These are phyloP conservation scores for Gossypioides kirkii DNA, from an alignment of 345 rosid genomes.

Conservation along the genomic window DNA sequence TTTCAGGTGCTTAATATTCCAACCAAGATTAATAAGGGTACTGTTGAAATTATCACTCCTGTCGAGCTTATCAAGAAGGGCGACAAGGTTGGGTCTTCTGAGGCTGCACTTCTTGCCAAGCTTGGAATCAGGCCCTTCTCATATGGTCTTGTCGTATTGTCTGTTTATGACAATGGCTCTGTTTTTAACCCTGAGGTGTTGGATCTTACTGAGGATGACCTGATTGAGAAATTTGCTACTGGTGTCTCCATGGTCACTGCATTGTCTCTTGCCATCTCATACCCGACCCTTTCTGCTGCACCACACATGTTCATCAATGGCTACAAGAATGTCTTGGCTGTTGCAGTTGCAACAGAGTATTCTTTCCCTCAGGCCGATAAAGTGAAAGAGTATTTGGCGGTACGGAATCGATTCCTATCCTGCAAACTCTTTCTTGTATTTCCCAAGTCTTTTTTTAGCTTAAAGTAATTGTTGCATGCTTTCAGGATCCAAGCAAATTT, in stretches of 20 bases:
- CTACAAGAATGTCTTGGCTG: constrained; percentile 73
- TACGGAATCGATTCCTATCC: constrained; percentile 8
- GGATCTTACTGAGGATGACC: constrained; percentile 78
- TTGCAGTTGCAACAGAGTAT: constrained; percentile 73
- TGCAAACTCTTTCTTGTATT: too few species aligned
- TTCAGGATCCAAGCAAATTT: constrained; percentile 81
- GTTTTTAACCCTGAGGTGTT: constrained; percentile 89
- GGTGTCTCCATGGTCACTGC: constrained; percentile 74
- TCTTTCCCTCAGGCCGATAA: constrained; percentile 71
- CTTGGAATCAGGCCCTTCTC: constrained; percentile 95
- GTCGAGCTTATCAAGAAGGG: constrained; percentile 96
- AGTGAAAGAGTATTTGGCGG: constrained; percentile 85
- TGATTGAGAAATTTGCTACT: constrained; percentile 61
- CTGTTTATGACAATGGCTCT: constrained; percentile 78
- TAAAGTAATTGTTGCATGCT: neutral
- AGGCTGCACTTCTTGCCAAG: constrained; percentile 84
- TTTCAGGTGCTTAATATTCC: constrained; percentile 83
- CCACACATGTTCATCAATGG: constrained; percentile 91
- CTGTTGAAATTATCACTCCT: constrained; percentile 88
- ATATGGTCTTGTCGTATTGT: constrained; percentile 68
- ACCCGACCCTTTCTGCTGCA: constrained; percentile 84
- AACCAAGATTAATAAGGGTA: constrained; percentile 97
- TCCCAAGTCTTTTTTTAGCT: neutral
- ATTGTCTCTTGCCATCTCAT: constrained; percentile 62
- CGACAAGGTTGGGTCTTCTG: constrained; percentile 91